Conservation (phyloP, 768 basidiomycete species). For the Tylopilus cervinicoccineus region DNA sequence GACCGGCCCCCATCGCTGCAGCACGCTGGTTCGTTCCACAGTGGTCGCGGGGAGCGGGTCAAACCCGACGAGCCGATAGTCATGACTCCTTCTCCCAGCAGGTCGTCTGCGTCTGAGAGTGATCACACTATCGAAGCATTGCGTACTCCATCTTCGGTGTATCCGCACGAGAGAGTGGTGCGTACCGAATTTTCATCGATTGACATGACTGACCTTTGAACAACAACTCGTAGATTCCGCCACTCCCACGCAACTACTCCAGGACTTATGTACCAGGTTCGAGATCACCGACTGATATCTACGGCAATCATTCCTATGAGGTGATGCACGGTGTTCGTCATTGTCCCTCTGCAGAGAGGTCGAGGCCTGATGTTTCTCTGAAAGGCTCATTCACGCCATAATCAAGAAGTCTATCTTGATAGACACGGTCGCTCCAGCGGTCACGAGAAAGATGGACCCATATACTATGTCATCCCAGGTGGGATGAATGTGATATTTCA, state of each 20-base stretch:
- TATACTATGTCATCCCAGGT: conserved; percentile 62
- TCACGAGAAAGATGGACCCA: conserved; percentile 27
- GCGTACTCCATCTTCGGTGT: conserved; percentile 16
- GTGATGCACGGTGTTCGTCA: conserved; percentile 14
- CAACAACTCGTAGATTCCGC: conserved; percentile 23
- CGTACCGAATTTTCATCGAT: background rate
- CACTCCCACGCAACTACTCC: conserved; percentile 23
- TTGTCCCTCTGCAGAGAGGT: background rate
- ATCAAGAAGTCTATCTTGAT: conserved; percentile 23
- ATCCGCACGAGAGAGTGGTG: conserved; percentile 28
- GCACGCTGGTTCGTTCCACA: conserved; percentile 20
- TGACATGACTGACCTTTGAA: background rate
- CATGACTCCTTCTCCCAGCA: conserved; percentile 16
- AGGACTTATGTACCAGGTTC: conserved; percentile 13
- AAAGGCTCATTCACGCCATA: conserved; percentile 24
- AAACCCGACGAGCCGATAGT: conserved; percentile 20
- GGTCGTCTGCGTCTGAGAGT: conserved; percentile 23
- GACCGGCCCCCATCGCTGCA: conserved; percentile 22
- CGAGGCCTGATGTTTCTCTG: conserved; percentile 7
- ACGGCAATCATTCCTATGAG: conserved; percentile 20
- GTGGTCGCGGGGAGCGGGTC: conserved; percentile 14
- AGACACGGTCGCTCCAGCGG: conserved; percentile 16
- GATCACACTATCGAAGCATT: conserved; percentile 30
- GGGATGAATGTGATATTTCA: conserved; percentile 65
- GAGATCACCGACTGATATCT: conserved; percentile 30